Conservation (phyloP, 148 eudicot species). For the Salicornia ramosissima region DNA sequence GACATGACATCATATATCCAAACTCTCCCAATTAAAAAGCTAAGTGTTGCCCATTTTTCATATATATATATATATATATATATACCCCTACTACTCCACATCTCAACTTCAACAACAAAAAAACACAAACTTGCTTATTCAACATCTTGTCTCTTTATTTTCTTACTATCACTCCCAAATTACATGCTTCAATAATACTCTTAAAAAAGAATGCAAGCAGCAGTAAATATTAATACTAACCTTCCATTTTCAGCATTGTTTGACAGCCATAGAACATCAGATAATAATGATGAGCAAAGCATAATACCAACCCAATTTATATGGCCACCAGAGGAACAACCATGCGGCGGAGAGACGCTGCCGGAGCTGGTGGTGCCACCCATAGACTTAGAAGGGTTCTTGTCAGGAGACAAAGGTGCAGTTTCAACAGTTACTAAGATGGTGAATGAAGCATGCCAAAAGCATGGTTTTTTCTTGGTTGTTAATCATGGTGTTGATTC, state of each 20-base stretch:
- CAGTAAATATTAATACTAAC: too few species aligned
- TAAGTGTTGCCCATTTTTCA: too few species aligned
- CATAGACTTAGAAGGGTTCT: conserved; percentile 40
- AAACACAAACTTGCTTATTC: conserved; percentile 8
- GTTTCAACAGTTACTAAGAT: conserved; percentile 27
- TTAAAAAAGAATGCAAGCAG: too few species aligned
- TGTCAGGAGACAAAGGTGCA: conserved; percentile 36
- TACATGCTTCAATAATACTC: neutral
- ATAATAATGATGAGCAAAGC: conserved; percentile 24
- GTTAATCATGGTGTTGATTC: conserved; percentile 41
- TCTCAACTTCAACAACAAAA: conserved; percentile 17
- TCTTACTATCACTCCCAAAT: neutral
- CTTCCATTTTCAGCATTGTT: conserved; percentile 19
- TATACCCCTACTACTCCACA: conserved; percentile 8
- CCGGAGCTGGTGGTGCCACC: conserved; percentile 35
- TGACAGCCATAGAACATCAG: conserved; percentile 31
- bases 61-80: too few species aligned
- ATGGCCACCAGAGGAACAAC: conserved; percentile 43
- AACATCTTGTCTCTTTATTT: neutral
- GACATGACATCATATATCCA: conserved; percentile 17
- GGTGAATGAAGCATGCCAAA: conserved; percentile 44
- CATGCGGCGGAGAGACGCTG: conserved; percentile 30
- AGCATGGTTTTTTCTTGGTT: conserved; percentile 47
- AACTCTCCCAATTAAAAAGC: conserved; percentile 27
- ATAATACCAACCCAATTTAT: conserved; percentile 42